These are phyloP conservation scores for Eutypa lata DNA, from an alignment of 2,329 filamentous ascomycete species.

Conservation along the genomic window DNA sequence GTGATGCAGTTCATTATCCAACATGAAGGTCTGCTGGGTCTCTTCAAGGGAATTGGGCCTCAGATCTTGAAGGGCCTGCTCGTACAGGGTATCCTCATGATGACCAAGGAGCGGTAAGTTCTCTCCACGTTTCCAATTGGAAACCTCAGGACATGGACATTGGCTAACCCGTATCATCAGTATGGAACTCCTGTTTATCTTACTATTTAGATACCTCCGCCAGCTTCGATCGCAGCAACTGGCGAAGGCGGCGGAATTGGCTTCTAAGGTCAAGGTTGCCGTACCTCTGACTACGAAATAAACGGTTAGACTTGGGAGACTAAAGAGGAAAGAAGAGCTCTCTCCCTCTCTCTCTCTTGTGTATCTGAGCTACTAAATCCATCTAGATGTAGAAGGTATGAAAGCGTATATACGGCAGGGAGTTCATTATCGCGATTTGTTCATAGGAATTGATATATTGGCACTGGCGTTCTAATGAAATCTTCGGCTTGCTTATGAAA, in stretches of 20 bases:
- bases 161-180: slow-evolving; percentile 37
- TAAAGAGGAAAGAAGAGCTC: neutral
- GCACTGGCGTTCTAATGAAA: neutral
- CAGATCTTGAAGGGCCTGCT: slow-evolving; percentile 90
- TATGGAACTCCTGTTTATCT: slow-evolving; percentile 83
- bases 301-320: neutral
- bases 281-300: slow-evolving; percentile 38
- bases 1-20: slow-evolving; percentile 93
- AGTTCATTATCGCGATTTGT: neutral
- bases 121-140: too few species aligned
- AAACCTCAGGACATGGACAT: neutral
- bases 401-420: neutral
- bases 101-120: slow-evolving; percentile 89
- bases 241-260: slow-evolving; percentile 61
- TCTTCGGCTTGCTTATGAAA: neutral
- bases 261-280: slow-evolving; percentile 52
- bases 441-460: neutral
- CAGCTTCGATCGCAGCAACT: slow-evolving; percentile 68
- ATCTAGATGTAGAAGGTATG: too few species aligned
- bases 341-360: too few species aligned
- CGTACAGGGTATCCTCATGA: slow-evolving; percentile 96
- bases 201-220: slow-evolving; percentile 79
- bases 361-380: too few species aligned
- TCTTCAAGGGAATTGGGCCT: slow-evolving; percentile 96
- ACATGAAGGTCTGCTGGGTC: slow-evolving; percentile 75